phyloP scores from a whole-genome alignment of 73 alveolate species.

The Paramecium biaurelia region DNA sequence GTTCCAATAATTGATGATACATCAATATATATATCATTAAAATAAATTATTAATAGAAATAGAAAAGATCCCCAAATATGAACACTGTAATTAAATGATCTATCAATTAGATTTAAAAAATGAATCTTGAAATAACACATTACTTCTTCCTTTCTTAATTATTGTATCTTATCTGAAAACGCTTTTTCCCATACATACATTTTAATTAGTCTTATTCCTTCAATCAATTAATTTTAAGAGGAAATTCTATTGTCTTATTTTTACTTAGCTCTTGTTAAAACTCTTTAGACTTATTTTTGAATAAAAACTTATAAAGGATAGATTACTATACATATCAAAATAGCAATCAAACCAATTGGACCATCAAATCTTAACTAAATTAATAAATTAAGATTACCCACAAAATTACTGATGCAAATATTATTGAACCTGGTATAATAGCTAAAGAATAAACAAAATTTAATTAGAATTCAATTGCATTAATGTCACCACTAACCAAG shows the following conservation, averaged over 20 bases:
- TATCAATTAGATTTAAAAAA: constrained; percentile 17
- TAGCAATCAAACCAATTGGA: constrained; percentile 48
- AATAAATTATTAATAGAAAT: constrained; percentile 25
- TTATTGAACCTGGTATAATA: constrained; percentile 30
- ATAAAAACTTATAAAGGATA: constrained; percentile 50
- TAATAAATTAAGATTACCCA: background rate
- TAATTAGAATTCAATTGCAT: constrained; percentile 26
- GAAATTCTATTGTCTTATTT: constrained; percentile 54
- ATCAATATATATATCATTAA: constrained; percentile 6
- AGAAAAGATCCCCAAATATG: constrained; percentile 58
- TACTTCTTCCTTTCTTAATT: constrained; percentile 31
- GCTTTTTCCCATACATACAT: constrained; percentile 71
- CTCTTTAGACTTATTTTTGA: background rate
- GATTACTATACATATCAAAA: background rate
- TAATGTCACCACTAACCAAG: constrained; percentile 42
- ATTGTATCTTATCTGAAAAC: background rate
- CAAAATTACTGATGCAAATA: background rate
- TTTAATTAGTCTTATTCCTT: constrained; percentile 63
- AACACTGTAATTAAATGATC: constrained; percentile 22
- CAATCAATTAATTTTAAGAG: constrained; percentile 48
- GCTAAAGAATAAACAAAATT: constrained; percentile 26
- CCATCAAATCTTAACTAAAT: constrained; percentile 41
- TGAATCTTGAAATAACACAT: constrained; percentile 8
- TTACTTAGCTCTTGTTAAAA: background rate
- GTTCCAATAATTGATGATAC: constrained; percentile 31